A percentile compares a stretch with the other conserved stretches of the same genome.
phyloP scores from a whole-genome alignment of 768 basidiomycete genomes.

The Crucibulum laeve region DNA sequence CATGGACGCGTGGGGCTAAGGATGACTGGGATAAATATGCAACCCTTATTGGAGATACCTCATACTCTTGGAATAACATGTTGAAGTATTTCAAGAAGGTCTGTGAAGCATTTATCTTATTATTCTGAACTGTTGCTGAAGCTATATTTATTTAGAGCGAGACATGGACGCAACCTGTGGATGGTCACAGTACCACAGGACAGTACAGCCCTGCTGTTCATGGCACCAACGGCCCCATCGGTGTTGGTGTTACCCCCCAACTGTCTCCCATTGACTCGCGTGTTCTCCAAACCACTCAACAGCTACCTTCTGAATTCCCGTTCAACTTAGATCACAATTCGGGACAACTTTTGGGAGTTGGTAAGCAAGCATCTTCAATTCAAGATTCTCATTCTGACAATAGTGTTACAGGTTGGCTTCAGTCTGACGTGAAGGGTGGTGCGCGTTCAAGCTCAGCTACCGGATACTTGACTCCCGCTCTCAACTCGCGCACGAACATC shows the following conservation, averaged over 20 bases:
- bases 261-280: not conserved
- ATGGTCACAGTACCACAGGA: not conserved
- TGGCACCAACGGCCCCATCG: not conserved
- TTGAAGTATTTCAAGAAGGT: not conserved
- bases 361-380: not conserved
- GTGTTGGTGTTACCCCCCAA: not conserved
- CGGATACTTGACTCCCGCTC: not conserved
- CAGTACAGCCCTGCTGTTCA: not conserved
- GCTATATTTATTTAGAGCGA: not conserved
- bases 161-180: not conserved
- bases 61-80: not conserved
- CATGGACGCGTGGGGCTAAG: not conserved
- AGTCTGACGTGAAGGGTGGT: not conserved
- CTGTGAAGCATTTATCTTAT: not conserved
- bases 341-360: not conserved
- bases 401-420: not conserved
- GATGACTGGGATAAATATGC: conserved; percentile 2
- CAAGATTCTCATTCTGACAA: not conserved
- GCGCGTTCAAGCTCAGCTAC: not conserved
- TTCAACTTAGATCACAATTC: not conserved
- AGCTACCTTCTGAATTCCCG: not conserved
- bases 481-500: not conserved
- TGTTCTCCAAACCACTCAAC: not conserved
- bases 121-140: not conserved
- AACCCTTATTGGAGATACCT: not conserved